Base-by-base conservation (phyloP, 352 stramenopile genomes). In the Phytophthora europaea region DNA sequence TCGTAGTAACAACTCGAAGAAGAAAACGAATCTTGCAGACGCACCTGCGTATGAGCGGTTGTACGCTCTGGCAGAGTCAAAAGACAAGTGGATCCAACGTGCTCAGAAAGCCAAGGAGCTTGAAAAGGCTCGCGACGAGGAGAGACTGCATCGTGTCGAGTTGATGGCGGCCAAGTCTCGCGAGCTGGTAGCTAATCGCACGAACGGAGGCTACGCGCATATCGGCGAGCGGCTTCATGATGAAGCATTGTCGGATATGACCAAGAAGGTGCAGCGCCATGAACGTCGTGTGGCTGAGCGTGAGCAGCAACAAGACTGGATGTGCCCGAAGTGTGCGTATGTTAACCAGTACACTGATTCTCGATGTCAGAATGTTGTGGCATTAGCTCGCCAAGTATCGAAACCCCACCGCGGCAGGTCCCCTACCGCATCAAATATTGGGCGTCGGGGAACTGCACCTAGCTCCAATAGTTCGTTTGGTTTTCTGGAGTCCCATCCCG, bases 211-310 rank as follows among this genome's bases (percentile, higher is more conserved):
- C 26, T 92, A 92, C 67, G 73, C 80, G 6, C 72, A 94, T 31
- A 90, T 92, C 31, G 87, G 88, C 6, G 88, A 94, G 56, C 78
- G 88, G 1, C 66, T 95, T n/a, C 84, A 95, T 56, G 79, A 85
- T 18, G 87, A 95, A 79, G 88, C 87, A 18, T 58, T 93, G 13
- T 81, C 72, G 5, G 88, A 95, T 53, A 65, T 90, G 28, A 82
- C 85, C 45, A 93, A 90, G 67, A 90, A 88, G 52, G 72, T 88
- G 58, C 78, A 85, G 54, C 70, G 83, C 2, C 59, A 78, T 6
- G 80, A 87, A 18, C 82, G 80, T 33, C 83, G 80, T 8, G 76
- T 70, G 20, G 45, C 55, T 8, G 84, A 92, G 36, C 73, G 76
- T 6, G 82, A 89, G 38, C 58, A 85, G 6, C 59, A 92, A 51